Percentiles rank a stretch among this genome's conserved stretches.
These are phyloP conservation scores for Phytophthora podocarpi DNA, from an alignment of 352 stramenopile genomes.

Conservation along the genomic window DNA sequence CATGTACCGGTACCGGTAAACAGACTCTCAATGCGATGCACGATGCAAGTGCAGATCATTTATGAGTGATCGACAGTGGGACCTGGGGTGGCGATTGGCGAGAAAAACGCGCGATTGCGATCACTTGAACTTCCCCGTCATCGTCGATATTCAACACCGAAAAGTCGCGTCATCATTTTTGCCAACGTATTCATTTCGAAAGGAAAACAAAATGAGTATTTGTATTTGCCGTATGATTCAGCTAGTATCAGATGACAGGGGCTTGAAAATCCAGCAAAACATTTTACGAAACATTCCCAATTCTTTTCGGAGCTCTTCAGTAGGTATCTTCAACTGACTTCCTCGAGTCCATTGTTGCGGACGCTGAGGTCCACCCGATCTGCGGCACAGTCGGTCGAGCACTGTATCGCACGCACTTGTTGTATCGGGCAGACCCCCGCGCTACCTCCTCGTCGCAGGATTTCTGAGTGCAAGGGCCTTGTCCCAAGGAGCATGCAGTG, in stretches of 20 bases:
- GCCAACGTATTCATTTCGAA: not conserved
- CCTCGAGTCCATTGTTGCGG: not conserved
- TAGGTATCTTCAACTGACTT: not conserved
- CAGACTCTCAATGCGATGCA: too few species aligned
- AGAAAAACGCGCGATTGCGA: constrained; percentile 22
- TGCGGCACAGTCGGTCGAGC: not conserved
- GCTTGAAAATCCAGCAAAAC: constrained; percentile 28
- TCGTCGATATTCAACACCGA: not conserved
- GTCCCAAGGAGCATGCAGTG: too few species aligned
- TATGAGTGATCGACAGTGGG: constrained; percentile 18
- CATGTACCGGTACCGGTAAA: too few species aligned
- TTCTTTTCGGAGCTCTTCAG: not conserved
- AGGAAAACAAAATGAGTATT: not conserved
- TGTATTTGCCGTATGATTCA: not conserved
- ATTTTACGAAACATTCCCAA: constrained; percentile 18
- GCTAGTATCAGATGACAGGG: not conserved
- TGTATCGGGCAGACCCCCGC: not conserved
- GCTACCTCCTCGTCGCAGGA: constrained; percentile 23
- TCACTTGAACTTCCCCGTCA: constrained; percentile 14
- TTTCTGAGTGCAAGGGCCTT: constrained; percentile 9
- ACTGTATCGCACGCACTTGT: constrained; percentile 22
- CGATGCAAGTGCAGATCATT: constrained; percentile 7
- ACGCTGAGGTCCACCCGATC: constrained; percentile 10
- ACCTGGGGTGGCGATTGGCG: constrained; percentile 19
- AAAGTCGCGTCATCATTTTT: not conserved